A percentile compares a stretch with the other conserved stretches of the same genome.
Evolutionary conservation across 139 green algal genomes (phyloP).

Genomic region (Trebouxia sp.): DNA sequence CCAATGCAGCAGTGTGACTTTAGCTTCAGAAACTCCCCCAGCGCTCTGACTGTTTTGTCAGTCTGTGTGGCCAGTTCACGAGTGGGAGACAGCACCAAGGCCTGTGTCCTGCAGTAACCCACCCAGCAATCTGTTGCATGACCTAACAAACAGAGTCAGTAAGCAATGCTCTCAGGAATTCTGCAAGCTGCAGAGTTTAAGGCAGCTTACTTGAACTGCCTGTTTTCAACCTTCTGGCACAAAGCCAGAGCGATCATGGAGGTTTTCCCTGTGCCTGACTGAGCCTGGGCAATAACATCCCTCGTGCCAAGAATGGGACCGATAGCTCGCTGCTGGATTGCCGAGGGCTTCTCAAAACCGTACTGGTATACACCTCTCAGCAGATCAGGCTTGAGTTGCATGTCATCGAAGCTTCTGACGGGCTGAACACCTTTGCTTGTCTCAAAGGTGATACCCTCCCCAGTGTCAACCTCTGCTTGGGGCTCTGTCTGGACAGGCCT

Average conservation of each 20-base stretch:
- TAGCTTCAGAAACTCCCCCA: constrained; percentile 95
- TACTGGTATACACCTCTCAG: constrained; percentile 94
- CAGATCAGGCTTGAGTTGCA: constrained; percentile 92
- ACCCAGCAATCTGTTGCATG: no score
- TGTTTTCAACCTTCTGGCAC: constrained; percentile 88
- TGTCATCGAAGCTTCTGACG: constrained; percentile 86
- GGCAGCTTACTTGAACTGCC: constrained; percentile 40
- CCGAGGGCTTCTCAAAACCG: constrained; percentile 97
- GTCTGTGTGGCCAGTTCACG: constrained; percentile 97
- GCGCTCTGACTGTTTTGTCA: constrained; percentile 86
- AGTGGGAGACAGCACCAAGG: constrained; percentile 95
- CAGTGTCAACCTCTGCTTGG: constrained; percentile 23
- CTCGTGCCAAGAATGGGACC: constrained; percentile 88
- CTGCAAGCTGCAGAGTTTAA: not conserved
- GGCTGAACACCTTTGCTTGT: constrained; percentile 82
- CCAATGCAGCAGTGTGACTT: constrained; percentile 93
- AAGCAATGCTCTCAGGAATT: no score
- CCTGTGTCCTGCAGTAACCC: constrained; percentile 54
- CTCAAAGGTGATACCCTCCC: constrained; percentile 62
- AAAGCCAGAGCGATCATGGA: constrained; percentile 92
- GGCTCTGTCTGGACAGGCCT: constrained; percentile 24
- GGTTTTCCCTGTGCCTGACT: constrained; percentile 98
- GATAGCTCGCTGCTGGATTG: constrained; percentile 97
- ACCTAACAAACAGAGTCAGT: not conserved
- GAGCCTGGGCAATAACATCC: constrained; percentile 98